phyloP scores from a whole-genome alignment of 2,329 filamentous ascomycete genomes.

The Ampelomyces quisqualis region DNA sequence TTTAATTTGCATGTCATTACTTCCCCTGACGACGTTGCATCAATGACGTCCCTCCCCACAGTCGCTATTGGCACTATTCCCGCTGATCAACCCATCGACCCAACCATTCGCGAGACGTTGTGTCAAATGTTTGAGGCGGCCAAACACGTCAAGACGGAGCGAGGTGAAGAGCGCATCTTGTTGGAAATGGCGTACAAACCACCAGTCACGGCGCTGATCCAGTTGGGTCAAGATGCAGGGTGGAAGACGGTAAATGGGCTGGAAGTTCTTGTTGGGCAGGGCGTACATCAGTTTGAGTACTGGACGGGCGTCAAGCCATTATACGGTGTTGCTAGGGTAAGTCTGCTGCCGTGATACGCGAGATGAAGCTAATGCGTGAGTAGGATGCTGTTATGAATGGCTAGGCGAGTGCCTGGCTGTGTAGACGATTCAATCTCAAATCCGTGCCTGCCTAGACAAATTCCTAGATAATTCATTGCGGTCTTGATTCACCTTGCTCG shows the following conservation, averaged over 20 bases:
- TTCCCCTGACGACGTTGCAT: conserved; percentile 53
- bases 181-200: conserved; percentile 98
- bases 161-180: conserved; percentile 55
- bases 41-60: conserved; percentile 54
- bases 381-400: conserved; percentile 23
- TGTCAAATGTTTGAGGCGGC: conserved; percentile 52
- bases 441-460: too few species aligned
- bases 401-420: not conserved
- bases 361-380: conserved; percentile 5
- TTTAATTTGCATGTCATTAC: conserved; percentile 65
- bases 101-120: conserved; percentile 66
- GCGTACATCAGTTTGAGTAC: conserved; percentile 77
- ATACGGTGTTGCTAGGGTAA: conserved; percentile 67
- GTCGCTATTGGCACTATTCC: conserved; percentile 91
- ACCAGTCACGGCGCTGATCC: conserved; percentile 77
- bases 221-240: conserved; percentile 71
- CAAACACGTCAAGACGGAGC: conserved; percentile 19
- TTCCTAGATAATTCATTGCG: too few species aligned
- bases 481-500: too few species aligned
- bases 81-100: conserved; percentile 79
- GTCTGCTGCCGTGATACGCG: conserved; percentile 15
- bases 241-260: conserved; percentile 86
- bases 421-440: too few species aligned
- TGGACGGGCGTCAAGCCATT: conserved; percentile 82
- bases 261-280: conserved; percentile 87